Evolutionary conservation across 129 eudicot species (phyloP).

Genomic region (Mikania micrantha): DNA sequence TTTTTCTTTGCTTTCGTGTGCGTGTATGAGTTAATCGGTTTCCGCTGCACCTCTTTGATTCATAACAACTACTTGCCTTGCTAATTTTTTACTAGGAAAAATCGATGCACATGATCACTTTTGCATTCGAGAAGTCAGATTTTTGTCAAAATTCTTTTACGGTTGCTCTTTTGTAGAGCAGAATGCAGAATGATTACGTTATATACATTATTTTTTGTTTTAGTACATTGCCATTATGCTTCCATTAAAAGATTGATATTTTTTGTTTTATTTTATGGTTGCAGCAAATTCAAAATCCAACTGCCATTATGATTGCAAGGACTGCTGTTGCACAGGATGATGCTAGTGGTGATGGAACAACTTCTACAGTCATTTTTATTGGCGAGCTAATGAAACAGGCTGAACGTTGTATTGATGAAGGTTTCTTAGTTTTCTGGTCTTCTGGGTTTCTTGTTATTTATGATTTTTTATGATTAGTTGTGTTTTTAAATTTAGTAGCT

Average conservation of each 20-base stretch:
- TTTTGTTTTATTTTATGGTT: conserved; percentile 5
- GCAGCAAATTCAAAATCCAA: conserved; percentile 98
- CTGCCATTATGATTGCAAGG: conserved; percentile 97
- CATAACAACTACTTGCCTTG: no score
- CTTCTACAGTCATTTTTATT: conserved; percentile 90
- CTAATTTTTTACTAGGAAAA: background rate
- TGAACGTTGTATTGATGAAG: conserved; percentile 94
- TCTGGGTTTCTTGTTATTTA: background rate
- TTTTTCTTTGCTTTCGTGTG: no score
- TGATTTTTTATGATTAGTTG: background rate
- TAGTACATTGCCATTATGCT: background rate
- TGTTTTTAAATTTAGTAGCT: background rate
- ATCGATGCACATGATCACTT: background rate
- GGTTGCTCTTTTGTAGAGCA: background rate
- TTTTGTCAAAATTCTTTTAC: background rate
- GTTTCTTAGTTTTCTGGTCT: conserved; percentile 24
- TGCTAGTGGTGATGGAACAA: conserved; percentile 95
- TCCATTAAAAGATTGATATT: background rate
- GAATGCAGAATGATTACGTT: background rate
- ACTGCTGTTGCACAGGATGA: conserved; percentile 99
- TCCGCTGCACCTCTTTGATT: no score
- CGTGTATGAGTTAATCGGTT: no score
- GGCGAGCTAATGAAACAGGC: conserved; percentile 99
- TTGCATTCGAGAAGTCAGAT: background rate
- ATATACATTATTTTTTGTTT: background rate